These are phyloP conservation scores for Trichodelitschia bisporula DNA, from an alignment of 495 filamentous ascomycete species.

Conservation along the genomic window DNA sequence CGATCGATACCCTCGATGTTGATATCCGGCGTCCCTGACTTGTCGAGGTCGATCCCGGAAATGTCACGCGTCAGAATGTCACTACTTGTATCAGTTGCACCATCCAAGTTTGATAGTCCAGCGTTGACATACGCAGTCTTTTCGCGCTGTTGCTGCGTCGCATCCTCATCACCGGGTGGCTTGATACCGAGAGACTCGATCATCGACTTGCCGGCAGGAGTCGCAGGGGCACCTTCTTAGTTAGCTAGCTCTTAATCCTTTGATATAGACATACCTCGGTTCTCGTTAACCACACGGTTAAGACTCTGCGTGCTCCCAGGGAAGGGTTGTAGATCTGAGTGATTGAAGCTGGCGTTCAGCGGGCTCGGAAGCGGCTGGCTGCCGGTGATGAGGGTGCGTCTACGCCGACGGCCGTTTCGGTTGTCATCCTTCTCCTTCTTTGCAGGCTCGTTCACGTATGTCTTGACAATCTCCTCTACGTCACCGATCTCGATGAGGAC, in stretches of 20 bases:
- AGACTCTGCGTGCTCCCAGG: conserved; percentile 47
- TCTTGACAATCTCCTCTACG: conserved; percentile 88
- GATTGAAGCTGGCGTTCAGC: conserved; percentile 71
- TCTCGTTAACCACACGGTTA: conserved; percentile 57
- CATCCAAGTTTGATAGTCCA: background rate
- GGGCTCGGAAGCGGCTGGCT: conserved; percentile 92
- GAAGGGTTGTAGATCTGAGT: conserved; percentile 37
- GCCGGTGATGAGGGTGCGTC: conserved; percentile 87
- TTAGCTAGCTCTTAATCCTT: background rate
- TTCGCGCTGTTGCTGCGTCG: conserved; percentile 62
- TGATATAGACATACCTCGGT: conserved; percentile 16
- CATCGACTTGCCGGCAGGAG: conserved; percentile 23
- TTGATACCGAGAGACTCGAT: conserved; percentile 34
- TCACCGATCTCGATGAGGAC: conserved; percentile 98
- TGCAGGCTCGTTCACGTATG: conserved; percentile 71
- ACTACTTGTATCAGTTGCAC: conserved; percentile 19
- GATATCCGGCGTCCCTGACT: conserved; percentile 17
- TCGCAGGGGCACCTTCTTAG: background rate
- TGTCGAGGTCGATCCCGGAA: conserved; percentile 84
- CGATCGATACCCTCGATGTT: conserved; percentile 31
- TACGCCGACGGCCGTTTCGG: conserved; percentile 73
- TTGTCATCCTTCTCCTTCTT: conserved; percentile 66
- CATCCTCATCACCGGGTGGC: conserved; percentile 29
- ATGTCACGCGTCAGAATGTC: conserved; percentile 81
- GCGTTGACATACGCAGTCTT: conserved; percentile 60